Evolutionary conservation across 2,329 filamentous ascomycete species (phyloP).

Genomic region (Arachnopeziza araneosa): DNA sequence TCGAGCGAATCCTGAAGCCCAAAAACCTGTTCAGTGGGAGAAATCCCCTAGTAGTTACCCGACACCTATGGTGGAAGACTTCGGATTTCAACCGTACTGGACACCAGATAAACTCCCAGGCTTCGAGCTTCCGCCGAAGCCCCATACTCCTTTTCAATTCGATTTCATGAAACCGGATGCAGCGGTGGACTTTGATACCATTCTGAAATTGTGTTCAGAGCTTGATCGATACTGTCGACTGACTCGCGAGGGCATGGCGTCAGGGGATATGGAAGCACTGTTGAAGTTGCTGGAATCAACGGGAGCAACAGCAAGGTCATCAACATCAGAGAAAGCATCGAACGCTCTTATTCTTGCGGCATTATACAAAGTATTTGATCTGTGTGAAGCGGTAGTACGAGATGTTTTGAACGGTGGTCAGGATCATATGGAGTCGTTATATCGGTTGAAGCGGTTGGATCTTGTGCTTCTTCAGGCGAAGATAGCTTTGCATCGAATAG

Average conservation of each 20-base stretch:
- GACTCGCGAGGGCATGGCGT: neutral
- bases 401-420: neutral
- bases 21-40: constrained; percentile 2
- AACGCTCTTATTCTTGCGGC: constrained; percentile 1
- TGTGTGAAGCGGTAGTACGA: constrained; percentile 1
- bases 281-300: constrained; percentile 1
- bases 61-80: neutral
- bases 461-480: constrained; percentile 1
- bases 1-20: constrained; percentile 1
- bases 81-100: neutral
- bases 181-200: constrained; percentile 2
- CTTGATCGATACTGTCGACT: constrained; percentile 3
- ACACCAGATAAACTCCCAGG: neutral
- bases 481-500: neutral
- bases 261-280: neutral
- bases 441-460: constrained; percentile 2
- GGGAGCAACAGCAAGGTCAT: neutral
- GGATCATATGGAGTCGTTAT: neutral
- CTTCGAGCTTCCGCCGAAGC: neutral
- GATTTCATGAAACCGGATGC: neutral
- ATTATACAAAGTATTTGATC: constrained; percentile 4
- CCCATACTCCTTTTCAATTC: neutral
- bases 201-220: constrained; percentile 2
- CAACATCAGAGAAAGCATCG: constrained; percentile 3
- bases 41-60: neutral